Base-by-base conservation (phyloP, 495 filamentous ascomycete genomes). In the Xylaria intraflava region DNA sequence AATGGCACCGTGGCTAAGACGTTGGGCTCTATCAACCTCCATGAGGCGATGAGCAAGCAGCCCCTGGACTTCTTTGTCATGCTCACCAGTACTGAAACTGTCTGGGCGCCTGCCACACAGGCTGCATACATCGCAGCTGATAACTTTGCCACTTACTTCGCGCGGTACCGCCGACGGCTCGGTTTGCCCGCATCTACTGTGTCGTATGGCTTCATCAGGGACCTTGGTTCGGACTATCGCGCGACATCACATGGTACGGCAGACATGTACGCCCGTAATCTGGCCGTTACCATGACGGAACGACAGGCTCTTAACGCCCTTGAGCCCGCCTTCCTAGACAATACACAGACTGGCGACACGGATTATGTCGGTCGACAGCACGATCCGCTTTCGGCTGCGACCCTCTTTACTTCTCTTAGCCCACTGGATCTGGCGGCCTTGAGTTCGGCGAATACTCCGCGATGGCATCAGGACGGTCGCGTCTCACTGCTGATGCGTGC, bases 21-120 rank as follows among this genome's bases (percentile, higher is more conserved):
- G 1, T 19, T 60, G 1, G 74, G 71, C 0, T 56, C 67, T 5
- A 62, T 58, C 60, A 69, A 80, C 49, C 46, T 83, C 7, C 79
- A 82, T 46, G 48, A 75, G 8, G 35, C 46, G 0, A 58, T 38
- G 3, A 2, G 30, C 54, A 76, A 40, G 0, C 30, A 27, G 42
- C 49, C 58, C n/a, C 67, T 81, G 0, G 79, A 82, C 53, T 83
- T 82, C 65, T 83, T 84, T 60, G 58, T 82, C 42, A 68, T 71
- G 41, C 63, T 76, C 2, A 77, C 76, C 10, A 83, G 80, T 1
- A 55, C 77, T 0, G 58, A 70, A 1, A 73, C 71, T 2, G 58
- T 74, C 0, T 60, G 76, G n/a, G 81, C 80, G 0, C 70, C 59
- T 11, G 53, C 66, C 4, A 73, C 73, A 0, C 80, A 84, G 57